Evolutionary conservation across 257 asterid species (phyloP), one percentile per base, ranked within the genome.

Genomic region (Solanum appendiculatum): DNA sequence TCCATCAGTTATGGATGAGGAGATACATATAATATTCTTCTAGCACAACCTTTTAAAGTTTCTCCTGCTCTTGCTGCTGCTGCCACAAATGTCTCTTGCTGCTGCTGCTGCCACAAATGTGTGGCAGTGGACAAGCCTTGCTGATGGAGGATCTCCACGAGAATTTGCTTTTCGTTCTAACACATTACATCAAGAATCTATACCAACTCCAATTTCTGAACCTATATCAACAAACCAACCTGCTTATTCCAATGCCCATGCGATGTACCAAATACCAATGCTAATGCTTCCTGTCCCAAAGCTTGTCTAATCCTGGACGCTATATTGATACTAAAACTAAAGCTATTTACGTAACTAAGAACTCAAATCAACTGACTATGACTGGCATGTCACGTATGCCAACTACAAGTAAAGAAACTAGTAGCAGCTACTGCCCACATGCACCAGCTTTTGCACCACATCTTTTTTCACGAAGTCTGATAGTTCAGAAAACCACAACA

Each of bases 41-140:
- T 92, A 13, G 94, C 96, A 48, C 95, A 93, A 86, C 94, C 95
- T 25, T 39, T 40, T 31, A 64, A 91, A 74, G 91, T 92, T n/a
- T 92, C 95, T 3, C 87, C 86, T 27, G 87, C 92, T 64, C 95
- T 93, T 51, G n/a, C n/a, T n/a, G n/a, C n/a, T n/a, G n/a, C n/a
- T n/a, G n/a, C n/a, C n/a, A n/a, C n/a, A n/a, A n/a, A n/a, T n/a
- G n/a, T n/a, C n/a, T n/a, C n/a, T n/a, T n/a, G n/a, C n/a, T n/a
- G 88, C 84, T 86, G 92, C 94, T 68, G 95, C 93, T 51, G 92
- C 93, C n/a, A 90, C 85, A 42, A 89, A 80, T 56, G 94, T 92
- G 23, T 93, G 95, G 96, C 90, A 27, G 13, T 90, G 95, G 94
- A 81, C 91, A 60, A 90, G 89, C 82, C 91, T 90, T 23, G 86